phyloP scores from a whole-genome alignment of 441 rosid species.

The Eutrema salsugineum region DNA sequence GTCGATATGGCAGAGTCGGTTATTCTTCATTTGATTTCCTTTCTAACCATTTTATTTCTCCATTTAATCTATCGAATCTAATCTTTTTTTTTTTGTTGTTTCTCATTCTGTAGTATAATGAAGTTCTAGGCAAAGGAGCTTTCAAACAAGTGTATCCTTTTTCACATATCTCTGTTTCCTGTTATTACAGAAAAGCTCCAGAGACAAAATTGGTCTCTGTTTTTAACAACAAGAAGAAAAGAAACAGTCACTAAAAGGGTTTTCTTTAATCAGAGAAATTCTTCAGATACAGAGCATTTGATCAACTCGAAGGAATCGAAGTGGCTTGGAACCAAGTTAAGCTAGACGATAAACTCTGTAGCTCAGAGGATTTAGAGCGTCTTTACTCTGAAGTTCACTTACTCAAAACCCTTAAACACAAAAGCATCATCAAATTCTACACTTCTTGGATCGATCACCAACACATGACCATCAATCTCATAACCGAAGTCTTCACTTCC shows the following conservation, averaged over 20 bases:
- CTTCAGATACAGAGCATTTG: slow-evolving; percentile 65
- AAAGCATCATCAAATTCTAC: slow-evolving; percentile 66
- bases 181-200: background rate
- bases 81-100: background rate
- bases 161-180: background rate
- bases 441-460: slow-evolving; percentile 58
- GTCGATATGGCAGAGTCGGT: slow-evolving; percentile 95
- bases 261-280: slow-evolving; percentile 20
- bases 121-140: slow-evolving; percentile 70
- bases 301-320: slow-evolving; percentile 65
- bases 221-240: background rate
- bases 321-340: slow-evolving; percentile 76
- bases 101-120: slow-evolving; percentile 49
- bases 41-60: background rate
- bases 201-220: background rate
- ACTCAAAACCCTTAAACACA: slow-evolving; percentile 71
- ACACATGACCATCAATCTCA: slow-evolving; percentile 54
- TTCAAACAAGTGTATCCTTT: slow-evolving; percentile 78
- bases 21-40: background rate
- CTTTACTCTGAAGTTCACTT: slow-evolving; percentile 67
- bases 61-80: background rate
- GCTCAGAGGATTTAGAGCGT: slow-evolving; percentile 56
- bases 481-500: slow-evolving; percentile 67
- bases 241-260: background rate
- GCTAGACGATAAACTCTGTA: slow-evolving; percentile 43